Evolutionary conservation across 2,329 filamentous ascomycete genomes (phyloP), one percentile per base, ranked within the genome.

Genomic region (Dactylellina sp.): DNA sequence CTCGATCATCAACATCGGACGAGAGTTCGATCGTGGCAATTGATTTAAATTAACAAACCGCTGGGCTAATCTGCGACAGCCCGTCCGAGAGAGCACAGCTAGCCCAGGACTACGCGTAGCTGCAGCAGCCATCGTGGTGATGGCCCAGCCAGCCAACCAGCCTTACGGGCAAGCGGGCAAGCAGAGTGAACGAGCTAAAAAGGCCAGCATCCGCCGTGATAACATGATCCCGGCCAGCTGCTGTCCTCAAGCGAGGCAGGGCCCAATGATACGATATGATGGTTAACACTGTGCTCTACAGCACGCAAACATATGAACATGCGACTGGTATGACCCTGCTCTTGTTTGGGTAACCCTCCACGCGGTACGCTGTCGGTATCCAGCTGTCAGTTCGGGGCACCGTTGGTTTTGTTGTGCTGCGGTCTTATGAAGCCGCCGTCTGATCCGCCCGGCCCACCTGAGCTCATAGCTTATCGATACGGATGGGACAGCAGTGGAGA

Each of bases 371-470:
- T n/a, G n/a, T n/a, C n/a, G n/a, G n/a, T n/a, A n/a, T n/a, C n/a
- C n/a, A n/a, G n/a, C n/a, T n/a, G n/a, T n/a, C n/a, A n/a, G n/a
- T n/a, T n/a, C n/a, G n/a, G n/a, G n/a, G n/a, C n/a, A n/a, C n/a
- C n/a, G 9, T 32, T 9, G 28, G 28, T 5, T 32, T 4, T 32
- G 5, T 32, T 32, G 5, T 32, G 5, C 5, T 32, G 28, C 28
- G 53, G 37, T 59, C 53, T 9, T 20, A 28, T 25, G 53, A 18
- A 18, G 20, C 7, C 7, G 2, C 11, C 53, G 25, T 44, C 53
- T 59, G 28, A 32, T 32, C 28, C 28, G 53, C 53, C 40, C 56
- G 42, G 46, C 22, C 42, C 56, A 60, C 40, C 40, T 60, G 56
- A 59, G 53, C 22, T 14, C 4, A n/a, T n/a, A 35, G 50, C 42